These are phyloP conservation scores for Solanum pennellii DNA, from an alignment of 257 asterid species.

Conservation along the genomic window DNA sequence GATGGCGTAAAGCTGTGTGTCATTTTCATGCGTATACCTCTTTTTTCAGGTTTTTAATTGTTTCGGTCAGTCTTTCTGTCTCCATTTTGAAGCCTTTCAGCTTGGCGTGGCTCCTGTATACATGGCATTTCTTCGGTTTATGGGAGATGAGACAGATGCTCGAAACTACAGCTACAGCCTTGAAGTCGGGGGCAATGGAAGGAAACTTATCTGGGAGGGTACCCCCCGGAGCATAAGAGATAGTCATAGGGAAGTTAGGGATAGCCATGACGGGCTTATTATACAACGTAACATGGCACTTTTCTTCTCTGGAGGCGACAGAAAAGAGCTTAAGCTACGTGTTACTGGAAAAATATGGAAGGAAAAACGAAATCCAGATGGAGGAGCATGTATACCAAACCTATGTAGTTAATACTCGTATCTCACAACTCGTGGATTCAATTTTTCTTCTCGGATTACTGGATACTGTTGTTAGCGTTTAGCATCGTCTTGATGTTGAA, in stretches of 20 bases:
- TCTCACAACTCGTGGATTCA: neutral
- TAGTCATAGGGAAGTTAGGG: conserved; percentile 47
- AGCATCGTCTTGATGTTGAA: neutral
- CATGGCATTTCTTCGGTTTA: neutral
- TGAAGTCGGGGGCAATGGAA: conserved; percentile 52
- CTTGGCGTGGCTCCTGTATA: neutral
- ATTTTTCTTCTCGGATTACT: neutral
- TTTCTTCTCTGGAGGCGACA: neutral
- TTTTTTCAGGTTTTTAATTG: conserved; percentile 37
- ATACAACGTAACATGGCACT: neutral
- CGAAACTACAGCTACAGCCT: conserved; percentile 28
- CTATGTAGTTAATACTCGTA: conserved; percentile 12
- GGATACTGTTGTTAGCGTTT: neutral
- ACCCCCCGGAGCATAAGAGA: conserved; percentile 48
- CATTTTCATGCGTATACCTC: neutral
- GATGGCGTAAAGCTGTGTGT: neutral
- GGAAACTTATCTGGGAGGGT: conserved; percentile 48
- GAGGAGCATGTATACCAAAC: conserved; percentile 37
- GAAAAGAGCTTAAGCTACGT: neutral
- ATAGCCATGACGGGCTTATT: conserved; percentile 14
- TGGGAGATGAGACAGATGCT: neutral
- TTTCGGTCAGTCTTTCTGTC: conserved; percentile 27
- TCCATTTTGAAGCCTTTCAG: neutral
- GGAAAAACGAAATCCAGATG: neutral
- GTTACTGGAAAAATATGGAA: neutral